phyloP scores from a whole-genome alignment of 495 filamentous ascomycete species.

The Xylaria scruposa region DNA sequence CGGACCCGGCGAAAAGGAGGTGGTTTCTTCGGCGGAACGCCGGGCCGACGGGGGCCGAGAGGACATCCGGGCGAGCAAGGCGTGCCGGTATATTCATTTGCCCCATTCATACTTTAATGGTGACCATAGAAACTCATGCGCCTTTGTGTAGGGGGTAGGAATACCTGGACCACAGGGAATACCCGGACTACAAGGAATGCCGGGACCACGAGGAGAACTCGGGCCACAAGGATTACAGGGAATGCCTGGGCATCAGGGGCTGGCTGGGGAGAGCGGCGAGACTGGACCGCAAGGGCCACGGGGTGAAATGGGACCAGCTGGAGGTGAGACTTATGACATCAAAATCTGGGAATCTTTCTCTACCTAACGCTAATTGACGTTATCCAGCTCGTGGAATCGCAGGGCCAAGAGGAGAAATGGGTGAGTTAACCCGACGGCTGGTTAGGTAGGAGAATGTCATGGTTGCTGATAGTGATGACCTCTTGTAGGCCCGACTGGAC shows the following conservation, averaged over 20 bases:
- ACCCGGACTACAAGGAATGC: neutral
- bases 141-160: neutral
- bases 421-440: neutral
- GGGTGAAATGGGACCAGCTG: constrained; percentile 3
- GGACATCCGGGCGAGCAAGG: constrained; percentile 11
- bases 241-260: neutral
- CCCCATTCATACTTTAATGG: neutral
- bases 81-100: neutral
- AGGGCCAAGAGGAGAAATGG: constrained; percentile 14
- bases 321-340: neutral
- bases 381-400: neutral
- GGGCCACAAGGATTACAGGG: constrained; percentile 10
- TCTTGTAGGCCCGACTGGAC: constrained; percentile 14
- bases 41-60: constrained; percentile 8
- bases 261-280: neutral
- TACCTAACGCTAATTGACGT: constrained; percentile 1
- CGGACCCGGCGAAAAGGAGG: neutral
- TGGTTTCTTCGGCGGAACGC: neutral
- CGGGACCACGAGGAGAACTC: neutral
- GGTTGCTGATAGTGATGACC: neutral
- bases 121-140: neutral
- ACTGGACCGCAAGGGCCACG: neutral
- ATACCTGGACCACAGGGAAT: neutral
- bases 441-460: neutral
- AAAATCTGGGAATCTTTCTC: neutral